These are phyloP conservation scores for Candida vaughaniae DNA, from an alignment of 805 yeast species.

Conservation along the genomic window DNA sequence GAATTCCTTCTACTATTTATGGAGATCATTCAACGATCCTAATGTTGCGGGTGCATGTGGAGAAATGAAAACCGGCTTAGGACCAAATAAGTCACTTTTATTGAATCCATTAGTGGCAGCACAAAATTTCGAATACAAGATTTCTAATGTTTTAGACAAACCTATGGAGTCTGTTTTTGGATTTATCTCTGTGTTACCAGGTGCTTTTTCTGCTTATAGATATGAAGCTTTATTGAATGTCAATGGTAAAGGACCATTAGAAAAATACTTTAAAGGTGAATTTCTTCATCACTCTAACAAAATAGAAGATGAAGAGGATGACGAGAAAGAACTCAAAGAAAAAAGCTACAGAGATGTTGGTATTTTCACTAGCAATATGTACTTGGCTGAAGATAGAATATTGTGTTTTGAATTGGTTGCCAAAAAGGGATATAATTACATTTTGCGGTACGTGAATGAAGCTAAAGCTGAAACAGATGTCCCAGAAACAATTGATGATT, in stretches of 20 bases:
- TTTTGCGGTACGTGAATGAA: slow-evolving; percentile 78
- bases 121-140: slow-evolving; percentile 95
- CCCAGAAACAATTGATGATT: slow-evolving; percentile 92
- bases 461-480: slow-evolving; percentile 96
- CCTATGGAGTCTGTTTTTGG: slow-evolving; percentile 96
- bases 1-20: slow-evolving; percentile 80
- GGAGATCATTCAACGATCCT: slow-evolving; percentile 82
- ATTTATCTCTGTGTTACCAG: slow-evolving; percentile 90
- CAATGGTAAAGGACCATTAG: slow-evolving; percentile 80
- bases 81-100: slow-evolving; percentile 49
- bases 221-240: slow-evolving; percentile 72
- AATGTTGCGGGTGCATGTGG: slow-evolving; percentile 98
- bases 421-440: slow-evolving; percentile 69
- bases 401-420: slow-evolving; percentile 95
- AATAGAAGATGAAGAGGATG: slow-evolving; percentile 33
- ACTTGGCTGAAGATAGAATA: slow-evolving; percentile 94
- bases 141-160: slow-evolving; percentile 91
- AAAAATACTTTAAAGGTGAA: slow-evolving; percentile 91
- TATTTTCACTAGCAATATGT: slow-evolving; percentile 93
- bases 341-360: slow-evolving; percentile 49
- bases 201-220: slow-evolving; percentile 94
- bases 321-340: slow-evolving; percentile 40
- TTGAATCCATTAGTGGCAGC: slow-evolving; percentile 91
- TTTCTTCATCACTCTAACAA: slow-evolving; percentile 65
- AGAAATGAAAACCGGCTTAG: slow-evolving; percentile 85